A percentile compares a stretch with the other conserved stretches of the same genome.
phyloP scores from a whole-genome alignment of 169 alveolate genomes.

The Eimeria necatrix region DNA sequence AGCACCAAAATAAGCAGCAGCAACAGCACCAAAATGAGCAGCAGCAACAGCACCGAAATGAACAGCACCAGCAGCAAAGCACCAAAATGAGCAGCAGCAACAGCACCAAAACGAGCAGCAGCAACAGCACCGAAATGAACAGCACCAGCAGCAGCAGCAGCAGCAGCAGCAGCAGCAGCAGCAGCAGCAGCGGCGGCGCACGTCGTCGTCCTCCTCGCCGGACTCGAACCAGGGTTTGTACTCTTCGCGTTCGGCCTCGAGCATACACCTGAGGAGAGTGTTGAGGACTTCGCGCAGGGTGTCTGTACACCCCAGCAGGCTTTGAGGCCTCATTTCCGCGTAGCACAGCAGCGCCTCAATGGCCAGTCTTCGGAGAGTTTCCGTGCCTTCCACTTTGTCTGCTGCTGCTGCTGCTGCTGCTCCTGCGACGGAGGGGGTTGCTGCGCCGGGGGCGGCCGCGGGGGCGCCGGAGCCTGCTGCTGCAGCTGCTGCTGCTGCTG shows the following conservation, averaged over 20 bases:
- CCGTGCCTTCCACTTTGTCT: constrained; percentile 37
- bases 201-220: constrained; percentile 73
- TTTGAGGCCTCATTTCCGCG: constrained; percentile 32
- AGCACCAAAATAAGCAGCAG: no score
- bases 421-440: constrained; percentile 15
- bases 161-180: background rate
- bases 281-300: background rate
- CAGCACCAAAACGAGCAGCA: background rate
- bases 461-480: background rate
- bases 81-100: background rate
- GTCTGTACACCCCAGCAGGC: constrained; percentile 4
- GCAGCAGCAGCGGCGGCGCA: constrained; percentile 8
- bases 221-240: constrained; percentile 35
- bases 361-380: constrained; percentile 41
- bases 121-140: background rate
- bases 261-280: constrained; percentile 68
- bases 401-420: constrained; percentile 48
- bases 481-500: constrained; percentile 62
- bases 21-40: no score
- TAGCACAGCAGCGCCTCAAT: constrained; percentile 56
- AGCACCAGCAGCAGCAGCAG: background rate
- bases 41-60: no score
- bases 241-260: constrained; percentile 30
- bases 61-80: no score
- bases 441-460: background rate